Percentiles rank a stretch among this genome's conserved stretches.
phyloP scores from a whole-genome alignment of 2,329 filamentous ascomycete species.

The Ceratocystis lukuohia region DNA sequence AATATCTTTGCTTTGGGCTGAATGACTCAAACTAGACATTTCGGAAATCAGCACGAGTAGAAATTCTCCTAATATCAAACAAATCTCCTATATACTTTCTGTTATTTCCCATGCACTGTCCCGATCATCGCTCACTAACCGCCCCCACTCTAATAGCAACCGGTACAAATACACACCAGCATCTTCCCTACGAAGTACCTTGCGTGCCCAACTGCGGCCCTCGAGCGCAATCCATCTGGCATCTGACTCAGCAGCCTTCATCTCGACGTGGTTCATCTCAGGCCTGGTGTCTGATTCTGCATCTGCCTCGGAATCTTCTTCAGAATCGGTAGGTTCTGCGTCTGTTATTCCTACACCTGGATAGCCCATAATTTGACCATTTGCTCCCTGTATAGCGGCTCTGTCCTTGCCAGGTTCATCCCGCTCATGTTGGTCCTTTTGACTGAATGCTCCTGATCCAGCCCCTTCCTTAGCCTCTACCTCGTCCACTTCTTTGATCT shows the following conservation, averaged over 20 bases:
- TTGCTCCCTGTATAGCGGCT: not conserved
- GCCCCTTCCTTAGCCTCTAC: slow-evolving; percentile 21
- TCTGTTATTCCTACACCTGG: not conserved
- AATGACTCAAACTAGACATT: no score
- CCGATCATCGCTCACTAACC: slow-evolving; percentile 49
- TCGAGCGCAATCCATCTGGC: slow-evolving; percentile 52
- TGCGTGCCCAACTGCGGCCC: slow-evolving; percentile 50
- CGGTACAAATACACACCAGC: slow-evolving; percentile 73
- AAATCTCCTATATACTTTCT: not conserved
- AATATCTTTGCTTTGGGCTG: not conserved
- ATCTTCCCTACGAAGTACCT: slow-evolving; percentile 54
- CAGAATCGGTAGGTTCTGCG: slow-evolving; percentile 24
- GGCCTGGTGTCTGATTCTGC: not conserved
- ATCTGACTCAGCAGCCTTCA: slow-evolving; percentile 30
- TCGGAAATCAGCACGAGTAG: no score
- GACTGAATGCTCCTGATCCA: no score
- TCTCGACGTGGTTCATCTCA: not conserved
- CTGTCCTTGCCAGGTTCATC: not conserved
- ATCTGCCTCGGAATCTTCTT: not conserved
- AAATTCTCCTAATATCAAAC: not conserved
- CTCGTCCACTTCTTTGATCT: slow-evolving; percentile 36
- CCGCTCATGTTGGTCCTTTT: no score
- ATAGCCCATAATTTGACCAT: not conserved
- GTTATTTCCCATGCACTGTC: slow-evolving; percentile 24
- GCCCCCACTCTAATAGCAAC: slow-evolving; percentile 62